Evolutionary conservation across 495 filamentous ascomycete genomes (phyloP), one percentile per base, ranked within the genome.

Genomic region (Gamarada debralockiae): DNA sequence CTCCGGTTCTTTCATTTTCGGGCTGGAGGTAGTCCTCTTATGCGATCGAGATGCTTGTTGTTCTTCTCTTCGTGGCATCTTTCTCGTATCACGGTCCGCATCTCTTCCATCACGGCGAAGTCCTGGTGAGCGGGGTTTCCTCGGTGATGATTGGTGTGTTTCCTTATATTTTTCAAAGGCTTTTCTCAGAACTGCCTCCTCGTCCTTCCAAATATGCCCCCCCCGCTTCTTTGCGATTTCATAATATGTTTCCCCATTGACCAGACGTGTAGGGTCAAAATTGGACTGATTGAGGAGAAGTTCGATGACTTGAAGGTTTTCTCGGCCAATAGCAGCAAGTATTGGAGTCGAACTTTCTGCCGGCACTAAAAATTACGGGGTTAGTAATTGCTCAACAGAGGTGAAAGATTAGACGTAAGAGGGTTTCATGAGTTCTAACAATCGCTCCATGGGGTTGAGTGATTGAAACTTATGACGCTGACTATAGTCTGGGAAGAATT

Each of bases 281-380:
- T 79, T 74, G 23, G 81, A 80, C 53, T 92, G 87, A n/a, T 53
- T 59, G 2, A 97, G 74, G 4, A 98, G 76, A 9, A 96, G 77
- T 40, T 84, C 75, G 31, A 98, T 80, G 33, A 96, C 86, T 41
- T 84, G 84, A 22, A 89, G 73, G 63, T 95, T 93, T 10, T 91
- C 91, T 49, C 91, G 83, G 8, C 93, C 93, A 50, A 98, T 96
- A 2, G 93, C 90, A 31, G 90, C 90, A 24, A 96, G 77, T 79
- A 98, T 95, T 2, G 95, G 95, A 0, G 92, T 97, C 55, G 85
- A 85, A 56, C 87, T 73, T 49, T 83, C 84, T 24, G 66, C 69
- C 7, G 67, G 68, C 22, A 73, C n/a, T n/a, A n/a, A n/a, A n/a
- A n/a, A n/a, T n/a, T n/a, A n/a, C n/a, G n/a, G n/a, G n/a, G n/a